Evolutionary conservation across 345 rosid species (phyloP), one percentile per base, ranked within the genome.

Genomic region (Arabis hirsuta): DNA sequence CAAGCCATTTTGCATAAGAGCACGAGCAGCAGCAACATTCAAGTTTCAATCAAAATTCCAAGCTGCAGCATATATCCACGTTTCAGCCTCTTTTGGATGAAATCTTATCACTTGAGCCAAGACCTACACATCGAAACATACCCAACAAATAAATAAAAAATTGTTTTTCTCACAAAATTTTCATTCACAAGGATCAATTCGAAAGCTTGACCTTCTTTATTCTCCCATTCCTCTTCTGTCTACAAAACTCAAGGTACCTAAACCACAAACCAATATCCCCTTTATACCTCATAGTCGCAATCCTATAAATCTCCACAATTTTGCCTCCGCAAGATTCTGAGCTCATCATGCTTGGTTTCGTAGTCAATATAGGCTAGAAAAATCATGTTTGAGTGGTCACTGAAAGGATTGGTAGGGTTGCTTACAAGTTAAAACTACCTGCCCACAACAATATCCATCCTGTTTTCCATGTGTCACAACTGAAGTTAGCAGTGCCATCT

Each of bases 11-110:
- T 87, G 96, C 97, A 91, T 95, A 13, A 91, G 84, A 62, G 90
- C 96, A 69, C 97, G 95, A 67, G 97, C 96, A 27, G 90, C 90
- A 0, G 82, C 77, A 10, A 88, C 96, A 69, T 91, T 91, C 55
- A 90, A 79, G 70, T 91, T 90, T 41, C 82, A 78, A 79, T 95
- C 96, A 39, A 89, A 95, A 72, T 95, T 93, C 97, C 99, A 95
- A 47, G 93, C 96, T 9, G 97, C 97, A 76, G 97, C 97, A 84
- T 95, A 91, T 55, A 90, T 90, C 96, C 97, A 95, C 54, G 89
- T 87, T 45, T 84, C 96, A 0, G 96, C 88, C 12, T 84, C 94
- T 82, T 85, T 93, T 0, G 96, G 94, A 62, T 89, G 98, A 79
- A 93, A 86, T 69, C 97, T 84, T 41, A 89, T 83, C 16, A 81